A percentile compares a stretch with the other conserved stretches of the same genome.
Conservation (phyloP, 306 rosid species). For the Comarum palustre region DNA sequence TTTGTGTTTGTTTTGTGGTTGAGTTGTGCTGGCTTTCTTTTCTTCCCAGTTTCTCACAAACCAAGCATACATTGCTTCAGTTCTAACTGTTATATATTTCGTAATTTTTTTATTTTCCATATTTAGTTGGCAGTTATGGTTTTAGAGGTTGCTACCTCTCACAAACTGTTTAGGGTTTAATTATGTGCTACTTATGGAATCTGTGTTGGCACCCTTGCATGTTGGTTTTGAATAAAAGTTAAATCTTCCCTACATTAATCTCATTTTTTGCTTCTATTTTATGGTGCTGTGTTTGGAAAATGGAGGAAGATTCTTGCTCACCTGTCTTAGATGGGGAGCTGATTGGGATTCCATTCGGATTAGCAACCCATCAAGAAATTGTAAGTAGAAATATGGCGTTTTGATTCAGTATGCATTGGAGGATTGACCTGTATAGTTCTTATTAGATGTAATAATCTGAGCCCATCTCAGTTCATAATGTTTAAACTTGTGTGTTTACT, state of each 20-base stretch:
- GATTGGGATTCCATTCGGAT: conserved; percentile 54
- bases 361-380: conserved; percentile 72
- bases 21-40: conserved; percentile 7
- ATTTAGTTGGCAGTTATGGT: background rate
- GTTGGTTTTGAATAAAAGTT: background rate
- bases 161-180: background rate
- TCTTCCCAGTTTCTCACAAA: background rate
- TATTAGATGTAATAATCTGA: background rate
- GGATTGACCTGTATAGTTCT: background rate
- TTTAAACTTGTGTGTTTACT: conserved; percentile 1
- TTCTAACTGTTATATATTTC: background rate
- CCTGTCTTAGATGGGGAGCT: conserved; percentile 54
- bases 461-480: background rate
- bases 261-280: background rate
- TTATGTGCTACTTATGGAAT: background rate
- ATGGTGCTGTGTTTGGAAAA: conserved; percentile 19
- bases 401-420: background rate
- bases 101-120: background rate
- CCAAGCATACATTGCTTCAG: conserved; percentile 5
- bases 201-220: conserved; percentile 7
- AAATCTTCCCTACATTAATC: background rate
- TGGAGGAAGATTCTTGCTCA: conserved; percentile 57
- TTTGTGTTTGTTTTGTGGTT: conserved; percentile 4
- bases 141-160: background rate
- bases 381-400: conserved; percentile 46